phyloP scores from a whole-genome alignment of 257 asterid species.

The Dorcoceras hygrometricum region DNA sequence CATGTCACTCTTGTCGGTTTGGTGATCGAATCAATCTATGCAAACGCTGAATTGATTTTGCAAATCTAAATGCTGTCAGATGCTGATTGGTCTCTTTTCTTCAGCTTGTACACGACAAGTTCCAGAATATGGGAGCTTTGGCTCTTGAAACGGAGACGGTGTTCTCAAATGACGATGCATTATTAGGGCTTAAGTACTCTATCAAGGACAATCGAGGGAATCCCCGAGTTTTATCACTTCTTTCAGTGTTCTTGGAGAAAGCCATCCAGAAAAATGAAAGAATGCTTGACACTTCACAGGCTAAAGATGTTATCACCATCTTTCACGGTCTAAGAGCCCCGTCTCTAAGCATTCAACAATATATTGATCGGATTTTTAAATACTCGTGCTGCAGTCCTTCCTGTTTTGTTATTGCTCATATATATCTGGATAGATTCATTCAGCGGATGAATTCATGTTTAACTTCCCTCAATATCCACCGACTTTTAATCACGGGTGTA shows the following conservation, averaged over 20 bases:
- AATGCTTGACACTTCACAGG: slow-evolving; percentile 40
- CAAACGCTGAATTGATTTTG: not conserved
- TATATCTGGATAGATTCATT: slow-evolving; percentile 67
- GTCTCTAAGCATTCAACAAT: slow-evolving; percentile 60
- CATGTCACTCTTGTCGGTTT: not conserved
- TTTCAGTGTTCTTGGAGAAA: slow-evolving; percentile 66
- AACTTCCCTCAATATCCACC: slow-evolving; percentile 76
- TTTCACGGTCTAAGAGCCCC: slow-evolving; percentile 88
- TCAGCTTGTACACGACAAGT: slow-evolving; percentile 31
- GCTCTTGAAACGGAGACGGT: slow-evolving; percentile 37
- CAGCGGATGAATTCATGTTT: slow-evolving; percentile 42
- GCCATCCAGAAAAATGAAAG: slow-evolving; percentile 58
- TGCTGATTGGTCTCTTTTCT: slow-evolving; percentile 14
- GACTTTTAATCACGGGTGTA: slow-evolving; percentile 78
- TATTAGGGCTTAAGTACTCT: slow-evolving; percentile 56
- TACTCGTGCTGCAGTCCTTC: slow-evolving; percentile 91
- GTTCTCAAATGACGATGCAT: slow-evolving; percentile 38
- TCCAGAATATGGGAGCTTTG: slow-evolving; percentile 52
- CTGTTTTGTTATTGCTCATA: slow-evolving; percentile 74
- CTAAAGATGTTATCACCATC: slow-evolving; percentile 54
- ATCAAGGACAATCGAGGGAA: slow-evolving; percentile 46
- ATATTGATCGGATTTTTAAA: slow-evolving; percentile 79
- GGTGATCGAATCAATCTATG: not conserved
- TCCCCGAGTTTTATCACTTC: slow-evolving; percentile 61
- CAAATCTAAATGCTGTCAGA: not conserved